phyloP scores from a whole-genome alignment of 1,139 yeast genomes.

The Chernovozyma aurita region DNA sequence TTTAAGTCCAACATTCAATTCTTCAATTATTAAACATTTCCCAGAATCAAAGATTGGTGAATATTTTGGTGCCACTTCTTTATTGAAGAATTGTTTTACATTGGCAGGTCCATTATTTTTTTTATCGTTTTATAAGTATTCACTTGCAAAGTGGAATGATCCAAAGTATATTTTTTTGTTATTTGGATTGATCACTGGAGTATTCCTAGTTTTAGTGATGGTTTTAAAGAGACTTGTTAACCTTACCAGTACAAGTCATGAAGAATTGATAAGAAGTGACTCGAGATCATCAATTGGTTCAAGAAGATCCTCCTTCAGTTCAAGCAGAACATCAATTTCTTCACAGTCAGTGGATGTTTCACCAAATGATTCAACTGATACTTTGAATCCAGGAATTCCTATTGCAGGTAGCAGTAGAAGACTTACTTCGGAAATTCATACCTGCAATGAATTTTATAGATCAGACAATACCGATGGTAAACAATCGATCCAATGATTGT shows the following conservation, averaged over 20 bases:
- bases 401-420: conserved; percentile 4
- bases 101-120: conserved; percentile 24
- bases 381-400: background rate
- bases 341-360: background rate
- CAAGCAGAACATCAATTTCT: background rate
- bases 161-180: conserved; percentile 10
- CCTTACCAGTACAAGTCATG: background rate
- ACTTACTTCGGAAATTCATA: background rate
- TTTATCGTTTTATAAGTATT: conserved; percentile 24
- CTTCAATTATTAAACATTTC: conserved; percentile 34
- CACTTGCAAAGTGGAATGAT: conserved; percentile 3
- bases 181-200: conserved; percentile 5
- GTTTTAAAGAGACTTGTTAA: conserved; percentile 6
- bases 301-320: background rate
- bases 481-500: no score
- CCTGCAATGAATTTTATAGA: conserved; percentile 3
- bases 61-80: conserved; percentile 34
- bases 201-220: conserved; percentile 1
- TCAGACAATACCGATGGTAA: background rate
- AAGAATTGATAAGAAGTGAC: conserved; percentile 2
- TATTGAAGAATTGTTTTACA: conserved; percentile 25
- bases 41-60: conserved; percentile 39
- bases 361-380: background rate
- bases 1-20: conserved; percentile 29
- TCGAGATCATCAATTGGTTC: background rate